phyloP scores from a whole-genome alignment of 2,329 filamentous ascomycete species.

The Alternaria panax region DNA sequence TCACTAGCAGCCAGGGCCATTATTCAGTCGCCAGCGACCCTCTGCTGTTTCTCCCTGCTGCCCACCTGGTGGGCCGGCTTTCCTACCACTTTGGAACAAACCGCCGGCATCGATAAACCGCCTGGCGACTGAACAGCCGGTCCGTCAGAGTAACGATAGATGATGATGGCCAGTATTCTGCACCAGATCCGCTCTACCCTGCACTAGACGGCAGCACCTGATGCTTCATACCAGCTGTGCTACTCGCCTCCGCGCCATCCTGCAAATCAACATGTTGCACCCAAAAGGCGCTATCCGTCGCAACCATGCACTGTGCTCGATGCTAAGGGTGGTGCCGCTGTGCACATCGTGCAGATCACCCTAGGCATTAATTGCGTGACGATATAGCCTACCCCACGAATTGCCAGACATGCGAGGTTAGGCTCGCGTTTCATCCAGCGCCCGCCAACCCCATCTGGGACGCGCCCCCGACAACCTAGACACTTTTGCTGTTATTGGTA shows the following conservation, averaged over 20 bases:
- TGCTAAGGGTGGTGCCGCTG: slow-evolving; percentile 26
- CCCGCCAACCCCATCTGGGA: slow-evolving; percentile 41
- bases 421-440: slow-evolving; percentile 48
- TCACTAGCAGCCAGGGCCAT: slow-evolving; percentile 1
- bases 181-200: slow-evolving; percentile 16
- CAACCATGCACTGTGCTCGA: slow-evolving; percentile 19
- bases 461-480: slow-evolving; percentile 48
- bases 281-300: slow-evolving; percentile 17
- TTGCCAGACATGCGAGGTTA: slow-evolving; percentile 49
- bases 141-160: slow-evolving; percentile 5
- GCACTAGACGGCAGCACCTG: slow-evolving; percentile 17
- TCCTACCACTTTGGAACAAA: slow-evolving; percentile 11
- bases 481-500: slow-evolving; percentile 42
- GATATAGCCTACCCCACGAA: slow-evolving; percentile 49
- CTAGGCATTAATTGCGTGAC: slow-evolving; percentile 31
- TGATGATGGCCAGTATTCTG: slow-evolving; percentile 5
- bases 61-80: slow-evolving; percentile 10
- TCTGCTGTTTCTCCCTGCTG: slow-evolving; percentile 12
- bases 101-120: slow-evolving; percentile 13
- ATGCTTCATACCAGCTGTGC: slow-evolving; percentile 4
- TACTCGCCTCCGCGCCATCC: slow-evolving; percentile 16
- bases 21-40: slow-evolving; percentile 1
- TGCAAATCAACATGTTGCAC: slow-evolving; percentile 27
- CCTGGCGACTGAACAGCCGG: slow-evolving; percentile 11
- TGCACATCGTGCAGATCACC: slow-evolving; percentile 39